Base-by-base conservation (phyloP, 495 filamentous ascomycete species). In the Xylaria intraflava region DNA sequence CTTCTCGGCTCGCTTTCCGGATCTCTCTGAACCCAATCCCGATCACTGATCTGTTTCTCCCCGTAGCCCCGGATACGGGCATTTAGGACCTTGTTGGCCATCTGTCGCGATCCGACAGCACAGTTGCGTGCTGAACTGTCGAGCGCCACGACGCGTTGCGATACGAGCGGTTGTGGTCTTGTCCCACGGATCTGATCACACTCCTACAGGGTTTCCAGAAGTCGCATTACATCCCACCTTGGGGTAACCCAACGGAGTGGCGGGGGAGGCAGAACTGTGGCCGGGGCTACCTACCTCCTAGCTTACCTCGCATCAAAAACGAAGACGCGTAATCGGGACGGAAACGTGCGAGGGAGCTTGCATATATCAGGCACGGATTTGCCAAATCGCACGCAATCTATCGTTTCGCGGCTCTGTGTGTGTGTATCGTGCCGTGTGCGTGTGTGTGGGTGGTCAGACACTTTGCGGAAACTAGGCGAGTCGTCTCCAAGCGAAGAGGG, bases 101-200 rank as follows among this genome's bases (percentile, higher is more conserved):
- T 42, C 38, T 51, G 38, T 14, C 20, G 48, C 42, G 38, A 31
- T n/a, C 41, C 36, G 23, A 31, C 48, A 17, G 17, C 3, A 3
- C 16, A 26, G 31, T n/a, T n/a, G n/a, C n/a, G n/a, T n/a, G n/a
- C n/a, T n/a, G 10, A 10, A 20, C 7, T 4, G 20, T 24, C 7
- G 49, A 31, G 14, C 20, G n/a, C 29, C 17, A 38, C 49, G 30
- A 51, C 40, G 27, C 39, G 27, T 44, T 30, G 14, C 49, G 39
- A 52, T 52, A 52, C 49, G 49, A 52, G 47, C 47, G 8, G 33
- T 16, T 39, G 44, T 46, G 44, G 31, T 49, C 23, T 14, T 23
- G n/a, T 39, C 35, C 26, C 29, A 8, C 26, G 10, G 24, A 10
- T 10, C 23, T 7, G 4, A 17, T 20, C 33, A 19, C 31, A 4